Evolutionary conservation across 495 filamentous ascomycete genomes (phyloP).

Genomic region (Chaetomium cochliodes): DNA sequence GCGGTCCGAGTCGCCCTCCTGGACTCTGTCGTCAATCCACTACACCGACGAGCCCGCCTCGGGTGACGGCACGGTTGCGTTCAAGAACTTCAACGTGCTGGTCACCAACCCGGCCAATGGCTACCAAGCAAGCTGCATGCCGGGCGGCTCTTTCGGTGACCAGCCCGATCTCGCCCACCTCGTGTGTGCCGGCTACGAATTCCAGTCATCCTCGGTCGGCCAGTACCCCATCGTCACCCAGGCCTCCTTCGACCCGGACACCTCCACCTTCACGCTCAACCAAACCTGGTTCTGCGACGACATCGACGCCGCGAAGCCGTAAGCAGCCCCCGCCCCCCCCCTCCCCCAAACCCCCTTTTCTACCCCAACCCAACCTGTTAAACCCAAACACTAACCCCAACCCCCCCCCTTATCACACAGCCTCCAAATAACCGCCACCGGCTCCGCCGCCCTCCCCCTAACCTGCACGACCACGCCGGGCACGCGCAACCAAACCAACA

Average conservation of each 20-base stretch:
- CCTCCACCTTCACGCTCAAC: constrained; percentile 24
- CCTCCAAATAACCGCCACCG: constrained; percentile 24
- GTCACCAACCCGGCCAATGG: constrained; percentile 30
- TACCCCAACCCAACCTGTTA: not conserved
- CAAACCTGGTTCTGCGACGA: constrained; percentile 40
- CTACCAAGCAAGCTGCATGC: constrained; percentile 34
- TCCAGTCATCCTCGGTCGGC: constrained; percentile 16
- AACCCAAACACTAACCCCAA: not conserved
- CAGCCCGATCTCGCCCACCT: constrained; percentile 10
- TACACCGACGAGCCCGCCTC: constrained; percentile 28
- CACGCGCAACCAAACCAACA: not conserved
- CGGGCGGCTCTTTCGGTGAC: not conserved
- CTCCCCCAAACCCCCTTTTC: no score
- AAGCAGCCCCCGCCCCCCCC: constrained; percentile 16
- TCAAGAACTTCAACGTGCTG: constrained; percentile 24
- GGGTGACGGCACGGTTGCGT: constrained; percentile 12
- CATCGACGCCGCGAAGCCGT: constrained; percentile 33
- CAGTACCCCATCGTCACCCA: constrained; percentile 25
- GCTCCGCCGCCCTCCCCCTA: constrained; percentile 14
- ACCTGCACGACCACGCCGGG: constrained; percentile 3
- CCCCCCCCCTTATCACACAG: constrained; percentile 8
- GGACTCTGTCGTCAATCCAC: constrained; percentile 22
- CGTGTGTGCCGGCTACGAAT: constrained; percentile 27
- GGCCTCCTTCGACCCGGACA: constrained; percentile 26
- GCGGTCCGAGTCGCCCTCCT: constrained; percentile 21